Evolutionary conservation across 768 basidiomycete species (phyloP).

Genomic region (Kwoniella newhampshirensis): DNA sequence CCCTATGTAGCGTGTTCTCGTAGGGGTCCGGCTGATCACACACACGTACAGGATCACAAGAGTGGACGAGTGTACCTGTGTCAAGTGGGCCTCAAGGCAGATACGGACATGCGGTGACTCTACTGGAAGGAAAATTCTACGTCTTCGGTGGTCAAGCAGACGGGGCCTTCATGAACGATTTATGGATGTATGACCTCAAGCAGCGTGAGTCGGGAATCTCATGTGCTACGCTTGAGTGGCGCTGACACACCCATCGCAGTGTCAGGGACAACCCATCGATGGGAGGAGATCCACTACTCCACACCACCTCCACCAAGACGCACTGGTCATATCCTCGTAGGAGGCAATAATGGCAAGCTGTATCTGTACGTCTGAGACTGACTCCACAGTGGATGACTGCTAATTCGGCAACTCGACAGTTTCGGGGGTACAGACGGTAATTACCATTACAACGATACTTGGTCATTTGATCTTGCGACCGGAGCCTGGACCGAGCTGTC

Average conservation of each 20-base stretch:
- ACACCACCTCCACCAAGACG: conserved; percentile 68
- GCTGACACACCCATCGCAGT: conserved; percentile 4
- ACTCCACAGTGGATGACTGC: background rate
- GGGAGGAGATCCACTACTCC: conserved; percentile 69
- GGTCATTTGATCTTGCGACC: conserved; percentile 82
- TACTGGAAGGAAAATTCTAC: conserved; percentile 87
- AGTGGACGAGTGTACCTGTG: conserved; percentile 83
- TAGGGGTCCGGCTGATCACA: background rate
- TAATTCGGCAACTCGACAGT: conserved; percentile 53
- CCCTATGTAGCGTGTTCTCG: background rate
- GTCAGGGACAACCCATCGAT: conserved; percentile 77
- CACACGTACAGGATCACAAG: conserved; percentile 69
- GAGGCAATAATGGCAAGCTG: conserved; percentile 71
- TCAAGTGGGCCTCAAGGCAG: conserved; percentile 79
- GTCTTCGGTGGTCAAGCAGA: conserved; percentile 96
- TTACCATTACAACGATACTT: conserved; percentile 98
- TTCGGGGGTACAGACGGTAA: conserved; percentile 99
- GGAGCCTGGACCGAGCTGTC: conserved; percentile 84
- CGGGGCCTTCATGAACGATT: conserved; percentile 87
- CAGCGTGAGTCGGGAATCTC: conserved; percentile 69
- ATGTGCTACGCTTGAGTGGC: conserved; percentile 1
- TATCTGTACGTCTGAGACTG: conserved; percentile 64
- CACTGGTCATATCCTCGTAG: conserved; percentile 87
- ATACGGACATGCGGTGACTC: conserved; percentile 93
- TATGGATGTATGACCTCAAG: conserved; percentile 95